These are phyloP conservation scores for Globisporangium nagaii DNA, from an alignment of 352 stramenopile genomes.

Conservation along the genomic window DNA sequence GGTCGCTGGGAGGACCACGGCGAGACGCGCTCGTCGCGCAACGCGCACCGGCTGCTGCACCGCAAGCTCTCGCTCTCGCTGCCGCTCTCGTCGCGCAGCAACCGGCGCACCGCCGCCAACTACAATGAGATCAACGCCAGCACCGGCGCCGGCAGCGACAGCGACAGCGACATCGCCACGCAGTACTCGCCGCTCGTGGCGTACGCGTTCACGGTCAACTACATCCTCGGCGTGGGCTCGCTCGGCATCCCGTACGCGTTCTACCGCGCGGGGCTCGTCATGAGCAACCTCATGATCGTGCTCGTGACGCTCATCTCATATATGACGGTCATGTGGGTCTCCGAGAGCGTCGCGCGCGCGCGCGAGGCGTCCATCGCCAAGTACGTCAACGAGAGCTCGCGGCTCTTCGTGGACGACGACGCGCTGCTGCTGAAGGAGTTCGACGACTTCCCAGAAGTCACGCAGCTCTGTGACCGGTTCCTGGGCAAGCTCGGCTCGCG, in stretches of 20 bases:
- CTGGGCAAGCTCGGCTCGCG: constrained; percentile 49
- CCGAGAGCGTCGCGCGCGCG: constrained; percentile 61
- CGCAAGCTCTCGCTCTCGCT: constrained; percentile 50
- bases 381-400: constrained; percentile 29
- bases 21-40: constrained; percentile 66
- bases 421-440: constrained; percentile 13
- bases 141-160: neutral
- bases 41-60: constrained; percentile 64
- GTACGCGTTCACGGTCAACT: constrained; percentile 91
- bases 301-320: constrained; percentile 81
- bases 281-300: constrained; percentile 71
- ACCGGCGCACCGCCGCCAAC: neutral
- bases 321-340: constrained; percentile 89
- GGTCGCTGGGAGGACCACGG: constrained; percentile 61
- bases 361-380: constrained; percentile 34
- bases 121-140: too few species aligned
- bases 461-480: constrained; percentile 71
- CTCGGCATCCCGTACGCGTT: constrained; percentile 87
- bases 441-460: constrained; percentile 75
- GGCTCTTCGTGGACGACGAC: constrained; percentile 15
- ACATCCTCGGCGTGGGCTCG: constrained; percentile 90
- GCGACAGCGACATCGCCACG: neutral
- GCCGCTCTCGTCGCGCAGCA: constrained; percentile 1
- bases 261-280: constrained; percentile 66
- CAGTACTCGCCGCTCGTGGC: constrained; percentile 73